Evolutionary conservation across 1,284 basidiomycete species (phyloP).

Genomic region (Termitomyces sp.): DNA sequence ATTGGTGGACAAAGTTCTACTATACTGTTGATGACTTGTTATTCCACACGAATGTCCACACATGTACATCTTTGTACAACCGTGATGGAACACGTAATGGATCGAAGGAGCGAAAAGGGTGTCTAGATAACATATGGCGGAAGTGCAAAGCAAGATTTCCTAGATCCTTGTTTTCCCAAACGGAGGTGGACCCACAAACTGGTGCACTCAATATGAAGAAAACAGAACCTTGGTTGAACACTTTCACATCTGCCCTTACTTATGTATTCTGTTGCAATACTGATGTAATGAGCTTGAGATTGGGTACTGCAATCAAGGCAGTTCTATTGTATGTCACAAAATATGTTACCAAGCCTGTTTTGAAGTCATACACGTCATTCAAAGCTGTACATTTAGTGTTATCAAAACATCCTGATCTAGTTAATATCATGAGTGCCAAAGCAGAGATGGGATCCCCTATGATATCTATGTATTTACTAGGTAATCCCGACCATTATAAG

Average conservation of each 20-base stretch:
- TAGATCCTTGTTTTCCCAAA: conserved; percentile 4
- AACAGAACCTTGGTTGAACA: conserved; percentile 31
- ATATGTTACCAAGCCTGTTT: conserved; percentile 36
- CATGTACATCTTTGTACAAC: too few relatives aligned
- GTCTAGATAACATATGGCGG: not conserved
- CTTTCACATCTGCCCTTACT: conserved; percentile 23
- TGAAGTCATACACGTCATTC: too few relatives aligned
- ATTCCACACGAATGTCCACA: too few relatives aligned
- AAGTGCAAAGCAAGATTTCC: conserved; percentile 27
- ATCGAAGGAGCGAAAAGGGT: too few relatives aligned
- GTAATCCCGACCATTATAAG: conserved; percentile 18
- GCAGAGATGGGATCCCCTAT: conserved; percentile 24
- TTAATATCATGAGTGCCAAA: conserved; percentile 19
- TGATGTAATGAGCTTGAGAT: conserved; percentile 32
- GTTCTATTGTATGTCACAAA: conserved; percentile 35
- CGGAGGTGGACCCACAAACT: conserved; percentile 21
- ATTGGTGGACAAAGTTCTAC: too few relatives aligned
- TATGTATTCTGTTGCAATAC: conserved; percentile 33
- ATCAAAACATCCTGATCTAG: not conserved
- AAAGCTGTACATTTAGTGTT: too few relatives aligned
- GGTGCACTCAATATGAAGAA: conserved; percentile 31
- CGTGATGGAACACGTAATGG: not conserved
- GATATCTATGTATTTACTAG: not conserved
- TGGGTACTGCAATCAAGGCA: conserved; percentile 33
- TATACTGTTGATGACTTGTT: too few relatives aligned